These are phyloP conservation scores for Leccinum broughii DNA, from an alignment of 768 basidiomycete genomes.

Conservation along the genomic window DNA sequence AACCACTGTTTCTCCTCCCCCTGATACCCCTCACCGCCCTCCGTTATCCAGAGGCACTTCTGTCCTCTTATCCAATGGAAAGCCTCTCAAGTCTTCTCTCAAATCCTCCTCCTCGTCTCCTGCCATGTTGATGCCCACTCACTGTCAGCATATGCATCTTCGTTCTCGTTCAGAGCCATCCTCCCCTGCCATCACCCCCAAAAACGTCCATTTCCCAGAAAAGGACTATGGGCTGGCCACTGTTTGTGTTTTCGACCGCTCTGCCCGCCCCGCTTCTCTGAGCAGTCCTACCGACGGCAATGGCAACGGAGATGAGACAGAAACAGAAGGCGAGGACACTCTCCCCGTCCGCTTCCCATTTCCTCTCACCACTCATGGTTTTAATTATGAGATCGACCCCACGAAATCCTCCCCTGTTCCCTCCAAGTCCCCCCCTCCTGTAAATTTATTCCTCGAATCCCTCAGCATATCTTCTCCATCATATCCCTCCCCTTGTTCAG, in stretches of 20 bases:
- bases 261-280: slow-evolving; percentile 68
- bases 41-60: slow-evolving; percentile 36
- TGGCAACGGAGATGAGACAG: slow-evolving; percentile 41
- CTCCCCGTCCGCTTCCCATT: slow-evolving; percentile 22
- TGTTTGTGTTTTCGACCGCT: slow-evolving; percentile 61
- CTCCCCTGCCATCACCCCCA: slow-evolving; percentile 55
- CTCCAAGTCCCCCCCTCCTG: slow-evolving; percentile 1
- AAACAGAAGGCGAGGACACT: slow-evolving; percentile 40
- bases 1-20: neutral
- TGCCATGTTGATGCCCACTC: slow-evolving; percentile 8
- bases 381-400: slow-evolving; percentile 26
- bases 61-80: slow-evolving; percentile 67
- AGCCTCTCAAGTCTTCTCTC: slow-evolving; percentile 84
- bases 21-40: slow-evolving; percentile 8
- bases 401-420: slow-evolving; percentile 18
- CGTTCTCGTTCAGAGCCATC: slow-evolving; percentile 60
- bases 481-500: neutral
- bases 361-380: slow-evolving; percentile 21
- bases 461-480: slow-evolving; percentile 29
- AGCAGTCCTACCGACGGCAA: slow-evolving; percentile 16
- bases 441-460: slow-evolving; percentile 41
- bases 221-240: slow-evolving; percentile 60
- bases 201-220: slow-evolving; percentile 88
- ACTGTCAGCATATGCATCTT: slow-evolving; percentile 15
- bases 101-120: slow-evolving; percentile 46